Evolutionary conservation across 495 filamentous ascomycete species (phyloP).

Genomic region (Aspergillus ellipticus): DNA sequence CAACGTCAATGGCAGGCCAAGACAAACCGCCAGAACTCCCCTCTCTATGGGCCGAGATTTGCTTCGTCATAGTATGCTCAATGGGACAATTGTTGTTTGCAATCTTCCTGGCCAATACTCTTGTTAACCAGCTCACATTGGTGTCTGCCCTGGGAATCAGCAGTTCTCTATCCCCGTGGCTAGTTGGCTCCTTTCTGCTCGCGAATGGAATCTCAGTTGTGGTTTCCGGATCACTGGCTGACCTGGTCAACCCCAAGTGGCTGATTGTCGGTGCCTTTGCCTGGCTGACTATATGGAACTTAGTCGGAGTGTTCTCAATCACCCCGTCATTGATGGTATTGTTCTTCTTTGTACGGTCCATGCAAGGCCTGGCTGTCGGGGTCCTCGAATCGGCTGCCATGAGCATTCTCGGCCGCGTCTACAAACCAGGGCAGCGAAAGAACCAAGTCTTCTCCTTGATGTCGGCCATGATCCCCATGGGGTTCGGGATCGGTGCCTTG

Average conservation of each 20-base stretch:
- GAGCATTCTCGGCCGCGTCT: conserved; percentile 30
- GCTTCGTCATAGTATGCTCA: conserved; percentile 40
- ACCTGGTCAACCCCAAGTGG: conserved; percentile 26
- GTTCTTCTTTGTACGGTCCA: conserved; percentile 28
- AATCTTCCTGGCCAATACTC: conserved; percentile 38
- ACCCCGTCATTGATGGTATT: conserved; percentile 30
- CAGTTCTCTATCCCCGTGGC: conserved; percentile 37
- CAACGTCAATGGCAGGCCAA: no score
- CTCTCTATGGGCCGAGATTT: no score
- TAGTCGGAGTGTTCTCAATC: conserved; percentile 34
- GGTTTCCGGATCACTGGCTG: conserved; percentile 16
- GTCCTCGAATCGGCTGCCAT: conserved; percentile 26
- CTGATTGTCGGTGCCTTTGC: conserved; percentile 40
- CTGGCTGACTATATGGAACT: conserved; percentile 40
- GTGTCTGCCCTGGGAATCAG: conserved; percentile 33
- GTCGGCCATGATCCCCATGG: conserved; percentile 24
- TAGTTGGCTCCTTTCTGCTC: conserved; percentile 37
- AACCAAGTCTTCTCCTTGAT: conserved; percentile 29
- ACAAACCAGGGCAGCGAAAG: conserved; percentile 28
- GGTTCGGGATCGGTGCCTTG: conserved; percentile 24
- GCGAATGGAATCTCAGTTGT: conserved; percentile 45
- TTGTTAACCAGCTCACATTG: conserved; percentile 35
- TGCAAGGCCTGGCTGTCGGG: conserved; percentile 28
- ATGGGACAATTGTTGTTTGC: conserved; percentile 42
- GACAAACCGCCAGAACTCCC: no score